Evolutionary conservation across 2,329 filamentous ascomycete species (phyloP).

Genomic region (Leptosphaerulina australis): DNA sequence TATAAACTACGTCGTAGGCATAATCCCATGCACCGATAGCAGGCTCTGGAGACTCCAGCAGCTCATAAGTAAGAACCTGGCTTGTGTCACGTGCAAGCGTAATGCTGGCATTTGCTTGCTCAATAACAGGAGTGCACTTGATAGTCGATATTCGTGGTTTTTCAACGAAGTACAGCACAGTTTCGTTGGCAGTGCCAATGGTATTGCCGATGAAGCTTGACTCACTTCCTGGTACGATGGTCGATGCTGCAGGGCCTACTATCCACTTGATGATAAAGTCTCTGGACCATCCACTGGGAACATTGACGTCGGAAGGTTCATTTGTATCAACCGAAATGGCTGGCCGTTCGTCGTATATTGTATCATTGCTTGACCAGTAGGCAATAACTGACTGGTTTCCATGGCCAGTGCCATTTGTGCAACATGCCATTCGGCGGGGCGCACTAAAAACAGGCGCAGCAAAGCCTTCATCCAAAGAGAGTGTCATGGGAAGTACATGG

Average conservation of each 20-base stretch:
- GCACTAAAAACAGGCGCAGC: not conserved
- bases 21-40: not conserved
- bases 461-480: not conserved
- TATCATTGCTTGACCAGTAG: constrained; percentile 17
- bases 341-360: constrained; percentile 1
- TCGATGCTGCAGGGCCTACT: not conserved
- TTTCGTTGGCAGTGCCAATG: not conserved
- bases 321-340: not conserved
- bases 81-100: constrained; percentile 15
- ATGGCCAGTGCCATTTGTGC: constrained; percentile 1
- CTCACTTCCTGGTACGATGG: not conserved
- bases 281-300: not conserved
- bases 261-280: constrained; percentile 17
- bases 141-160: constrained; percentile 19
- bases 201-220: not conserved
- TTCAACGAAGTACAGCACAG: constrained; percentile 1
- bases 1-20: not conserved
- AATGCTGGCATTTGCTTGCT: constrained; percentile 17
- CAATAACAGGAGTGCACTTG: constrained; percentile 23
- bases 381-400: constrained; percentile 1
- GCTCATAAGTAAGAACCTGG: constrained; percentile 13
- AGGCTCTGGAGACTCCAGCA: constrained; percentile 8
- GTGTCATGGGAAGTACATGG: not conserved
- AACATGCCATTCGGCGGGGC: constrained; percentile 2
- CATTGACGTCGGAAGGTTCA: not conserved